A percentile compares a stretch with the other conserved stretches of the same genome.
phyloP scores from a whole-genome alignment of 2,329 filamentous ascomycete species.

The Exophiala bonariae region DNA sequence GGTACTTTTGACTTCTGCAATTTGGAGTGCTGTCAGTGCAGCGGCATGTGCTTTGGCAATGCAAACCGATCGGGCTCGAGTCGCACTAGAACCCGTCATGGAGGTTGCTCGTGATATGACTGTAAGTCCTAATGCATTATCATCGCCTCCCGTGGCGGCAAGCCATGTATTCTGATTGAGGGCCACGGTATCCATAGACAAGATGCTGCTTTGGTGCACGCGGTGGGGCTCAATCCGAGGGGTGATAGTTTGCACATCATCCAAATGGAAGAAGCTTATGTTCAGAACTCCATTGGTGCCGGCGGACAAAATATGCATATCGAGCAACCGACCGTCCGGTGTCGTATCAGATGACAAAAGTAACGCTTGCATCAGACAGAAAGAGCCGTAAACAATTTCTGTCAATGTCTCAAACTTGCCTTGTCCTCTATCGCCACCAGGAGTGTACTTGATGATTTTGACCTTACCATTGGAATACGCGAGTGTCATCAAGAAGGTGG shows the following conservation, averaged over 20 bases:
- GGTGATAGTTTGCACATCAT: background rate
- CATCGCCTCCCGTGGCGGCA: constrained; percentile 80
- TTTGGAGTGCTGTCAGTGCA: constrained; percentile 41
- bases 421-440: constrained; percentile 15
- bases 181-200: constrained; percentile 47
- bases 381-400: constrained; percentile 18
- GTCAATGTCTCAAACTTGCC: constrained; percentile 15
- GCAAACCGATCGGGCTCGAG: constrained; percentile 33
- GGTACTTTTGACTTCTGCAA: constrained; percentile 25
- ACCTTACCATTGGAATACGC: constrained; percentile 82
- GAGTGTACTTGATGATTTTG: constrained; percentile 51
- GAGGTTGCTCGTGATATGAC: constrained; percentile 26
- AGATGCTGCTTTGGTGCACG: constrained; percentile 81
- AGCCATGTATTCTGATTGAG: constrained; percentile 42
- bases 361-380: constrained; percentile 30
- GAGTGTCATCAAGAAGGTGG: constrained; percentile 65
- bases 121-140: constrained; percentile 72
- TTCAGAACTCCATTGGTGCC: constrained; percentile 79
- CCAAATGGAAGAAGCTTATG: constrained; percentile 45
- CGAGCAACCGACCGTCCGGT: background rate
- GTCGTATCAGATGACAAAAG: constrained; percentile 38
- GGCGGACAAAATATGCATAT: constrained; percentile 13
- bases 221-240: constrained; percentile 13
- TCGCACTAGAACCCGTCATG: background rate
- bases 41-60: constrained; percentile 47